Evolutionary conservation across 345 rosid species (phyloP).

Genomic region (Citrus reticulata): DNA sequence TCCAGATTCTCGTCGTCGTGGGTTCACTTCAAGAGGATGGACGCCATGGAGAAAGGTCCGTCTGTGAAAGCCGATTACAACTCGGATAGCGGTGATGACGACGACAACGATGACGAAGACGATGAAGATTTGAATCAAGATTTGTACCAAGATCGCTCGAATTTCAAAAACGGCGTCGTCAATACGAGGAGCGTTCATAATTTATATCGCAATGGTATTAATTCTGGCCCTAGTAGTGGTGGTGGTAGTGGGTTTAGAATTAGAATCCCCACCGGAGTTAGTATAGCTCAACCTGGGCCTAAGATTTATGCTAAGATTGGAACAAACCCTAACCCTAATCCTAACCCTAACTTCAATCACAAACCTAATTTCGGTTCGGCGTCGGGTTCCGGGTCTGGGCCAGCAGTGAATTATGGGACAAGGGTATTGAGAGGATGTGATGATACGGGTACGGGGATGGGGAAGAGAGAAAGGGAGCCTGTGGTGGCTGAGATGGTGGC

Average conservation of each 20-base stretch:
- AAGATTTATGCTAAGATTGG: conserved; percentile 44
- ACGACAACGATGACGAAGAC: conserved; percentile 36
- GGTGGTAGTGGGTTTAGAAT: conserved; percentile 54
- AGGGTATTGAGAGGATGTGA: conserved; percentile 35
- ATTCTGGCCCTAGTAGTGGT: conserved; percentile 25
- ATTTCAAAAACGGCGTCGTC: conserved; percentile 36
- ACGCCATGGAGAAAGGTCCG: conserved; percentile 79
- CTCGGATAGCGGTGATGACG: conserved; percentile 36
- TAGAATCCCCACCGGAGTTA: conserved; percentile 81
- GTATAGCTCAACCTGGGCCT: conserved; percentile 66
- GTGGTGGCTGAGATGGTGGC: conserved; percentile 65
- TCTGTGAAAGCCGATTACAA: conserved; percentile 24
- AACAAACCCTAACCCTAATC: conserved; percentile 15
- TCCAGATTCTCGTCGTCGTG: conserved; percentile 75
- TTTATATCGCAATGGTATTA: conserved; percentile 53
- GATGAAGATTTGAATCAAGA: conserved; percentile 46
- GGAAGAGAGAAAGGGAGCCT: conserved; percentile 43
- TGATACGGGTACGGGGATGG: conserved; percentile 27
- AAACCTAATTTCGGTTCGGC: conserved; percentile 25
- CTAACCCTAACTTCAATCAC: conserved; percentile 18
- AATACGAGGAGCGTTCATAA: conserved; percentile 53
- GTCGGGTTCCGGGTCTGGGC: conserved; percentile 22
- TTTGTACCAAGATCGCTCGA: conserved; percentile 28
- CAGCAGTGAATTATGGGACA: conserved; percentile 30
- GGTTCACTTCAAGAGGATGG: conserved; percentile 87